These are phyloP conservation scores for Aspergillus pseudoviridinutans DNA, from an alignment of 2,329 filamentous ascomycete genomes.

Conservation along the genomic window DNA sequence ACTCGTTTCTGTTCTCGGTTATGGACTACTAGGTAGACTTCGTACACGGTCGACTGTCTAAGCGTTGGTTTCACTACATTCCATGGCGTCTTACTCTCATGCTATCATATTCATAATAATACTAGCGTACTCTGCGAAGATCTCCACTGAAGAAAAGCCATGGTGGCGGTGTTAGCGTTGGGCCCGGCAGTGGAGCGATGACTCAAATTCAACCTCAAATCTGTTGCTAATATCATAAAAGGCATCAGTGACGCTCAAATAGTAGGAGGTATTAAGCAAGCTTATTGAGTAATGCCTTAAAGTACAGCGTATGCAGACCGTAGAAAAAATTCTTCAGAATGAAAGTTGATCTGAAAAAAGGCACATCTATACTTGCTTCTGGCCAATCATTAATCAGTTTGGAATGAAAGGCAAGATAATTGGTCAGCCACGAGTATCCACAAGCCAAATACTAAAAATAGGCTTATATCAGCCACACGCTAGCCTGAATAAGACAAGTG, in stretches of 20 bases:
- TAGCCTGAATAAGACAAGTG: slow-evolving; percentile 13
- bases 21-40: no score
- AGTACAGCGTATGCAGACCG: background rate
- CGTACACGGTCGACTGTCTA: background rate
- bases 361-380: background rate
- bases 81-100: no score
- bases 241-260: slow-evolving; percentile 11
- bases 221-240: slow-evolving; percentile 32
- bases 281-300: no score
- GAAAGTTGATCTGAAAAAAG: background rate
- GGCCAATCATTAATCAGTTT: background rate
- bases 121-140: slow-evolving; percentile 7
- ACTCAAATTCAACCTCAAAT: slow-evolving; percentile 23
- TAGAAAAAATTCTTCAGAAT: background rate
- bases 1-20: background rate
- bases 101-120: background rate
- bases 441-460: slow-evolving; percentile 17
- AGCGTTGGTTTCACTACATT: background rate
- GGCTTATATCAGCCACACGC: slow-evolving; percentile 12
- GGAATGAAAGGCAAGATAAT: fast-evolving
- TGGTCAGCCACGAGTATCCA: background rate
- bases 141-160: slow-evolving; percentile 26
- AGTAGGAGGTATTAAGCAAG: no score
- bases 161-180: slow-evolving; percentile 30
- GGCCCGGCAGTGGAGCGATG: slow-evolving; percentile 31